Evolutionary conservation across 305 asterid genomes (phyloP), one percentile per base, ranked within the genome.

Genomic region (Euphrasia arctica): DNA sequence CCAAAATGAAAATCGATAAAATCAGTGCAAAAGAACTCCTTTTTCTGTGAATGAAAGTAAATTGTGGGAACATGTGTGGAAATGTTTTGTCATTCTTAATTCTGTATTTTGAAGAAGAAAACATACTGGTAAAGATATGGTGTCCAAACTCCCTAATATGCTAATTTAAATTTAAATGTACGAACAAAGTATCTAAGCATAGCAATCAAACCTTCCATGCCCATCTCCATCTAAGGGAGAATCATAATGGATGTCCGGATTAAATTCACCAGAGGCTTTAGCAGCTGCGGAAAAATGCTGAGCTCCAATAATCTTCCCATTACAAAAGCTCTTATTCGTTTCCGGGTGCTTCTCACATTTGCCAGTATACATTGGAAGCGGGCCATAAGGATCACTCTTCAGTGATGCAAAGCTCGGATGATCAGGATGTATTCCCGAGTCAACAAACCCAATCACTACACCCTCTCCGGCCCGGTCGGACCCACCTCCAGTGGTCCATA

Each of bases 171-270:
- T 31, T 31, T 31, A 31, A 31, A 31, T 31, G 34, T 2, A 43
- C 49, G 12, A 43, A 13, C 28, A 51, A 51, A 18, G 22, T 29
- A 54, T 2, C 5, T 58, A 67, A 39, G 77, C 62, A 61, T 49
- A 60, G 34, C 39, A 58, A 63, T 51, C 77, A 52, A 70, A 94
- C 99, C 99, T 94, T 83, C 99, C 99, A 69, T 94, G 99, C 47
- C 99, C 99, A 80, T 94, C 99, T 12, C 99, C 99, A 58, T 94
- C 99, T 36, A 90, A 74, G n/a, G 95, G 95, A 73, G 96, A 90
- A 81, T 89, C 99, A 58, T 79, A 94, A 71, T 94, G 96, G 22
- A 86, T 15, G 3, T 77, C 84, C 9, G 95, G 77, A 80, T 94
- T 94, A 70, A 90, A 94, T 66, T 87, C 86, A 74, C 98, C 98